These are phyloP conservation scores for Boechera retrofracta DNA, from an alignment of 345 rosid genomes.

Conservation along the genomic window DNA sequence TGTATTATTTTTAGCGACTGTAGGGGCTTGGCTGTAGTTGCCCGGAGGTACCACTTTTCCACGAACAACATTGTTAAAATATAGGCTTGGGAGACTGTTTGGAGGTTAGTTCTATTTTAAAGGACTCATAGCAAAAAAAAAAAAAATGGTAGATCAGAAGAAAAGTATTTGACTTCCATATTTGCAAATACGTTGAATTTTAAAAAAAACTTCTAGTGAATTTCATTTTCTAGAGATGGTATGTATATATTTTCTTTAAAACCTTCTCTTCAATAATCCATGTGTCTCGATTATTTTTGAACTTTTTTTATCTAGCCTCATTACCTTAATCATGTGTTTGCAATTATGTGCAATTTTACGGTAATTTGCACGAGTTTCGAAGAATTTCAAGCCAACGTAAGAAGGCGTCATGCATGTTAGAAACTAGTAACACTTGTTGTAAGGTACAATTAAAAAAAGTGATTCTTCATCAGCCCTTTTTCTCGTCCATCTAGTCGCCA, in stretches of 20 bases:
- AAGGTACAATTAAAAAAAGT: conserved; percentile 19
- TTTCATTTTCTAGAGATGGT: not conserved
- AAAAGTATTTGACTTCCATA: not conserved
- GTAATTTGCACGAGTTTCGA: not conserved
- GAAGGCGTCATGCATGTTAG: conserved; percentile 41
- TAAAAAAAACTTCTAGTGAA: not conserved
- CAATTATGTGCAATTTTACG: not conserved
- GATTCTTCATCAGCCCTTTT: conserved; percentile 25
- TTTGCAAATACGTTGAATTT: not conserved
- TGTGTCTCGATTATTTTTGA: not conserved
- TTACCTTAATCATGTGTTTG: not conserved
- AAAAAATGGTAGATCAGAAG: not conserved
- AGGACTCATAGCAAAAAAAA: not conserved
- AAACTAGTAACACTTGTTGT: conserved; percentile 37
- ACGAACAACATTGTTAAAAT: too few relatives aligned
- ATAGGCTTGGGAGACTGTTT: too few relatives aligned
- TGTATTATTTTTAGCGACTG: too few relatives aligned
- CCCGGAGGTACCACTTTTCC: not conserved
- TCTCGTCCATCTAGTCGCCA: conserved; percentile 29
- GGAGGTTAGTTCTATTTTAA: too few relatives aligned
- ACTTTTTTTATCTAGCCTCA: not conserved
- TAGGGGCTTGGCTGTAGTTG: not conserved
- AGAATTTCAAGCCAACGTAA: conserved; percentile 27
- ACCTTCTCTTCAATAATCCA: not conserved
- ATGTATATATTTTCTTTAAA: not conserved